Evolutionary conservation across 1,139 yeast genomes (phyloP), one percentile per base, ranked within the genome.

Genomic region (Blastobotrys serpentis): DNA sequence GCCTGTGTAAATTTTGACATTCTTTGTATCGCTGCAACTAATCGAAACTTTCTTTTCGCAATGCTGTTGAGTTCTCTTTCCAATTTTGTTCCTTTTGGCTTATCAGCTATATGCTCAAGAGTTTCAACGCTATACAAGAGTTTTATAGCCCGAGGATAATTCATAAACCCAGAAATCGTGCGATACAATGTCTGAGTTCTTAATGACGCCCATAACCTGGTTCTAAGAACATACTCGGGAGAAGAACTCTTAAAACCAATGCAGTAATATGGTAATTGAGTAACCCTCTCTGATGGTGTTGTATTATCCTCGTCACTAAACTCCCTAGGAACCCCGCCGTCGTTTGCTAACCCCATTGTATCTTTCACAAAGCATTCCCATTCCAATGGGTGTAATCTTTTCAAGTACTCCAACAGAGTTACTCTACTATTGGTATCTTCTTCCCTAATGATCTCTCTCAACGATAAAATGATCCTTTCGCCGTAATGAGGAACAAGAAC

Each of bases 401-500:
- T 85, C 56, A 87, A 70, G 61, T 87, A 87, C 57, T 87, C 96
- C 26, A 87, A 68, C 11, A 86, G 68, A 0, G 95, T 78, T 2
- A 86, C 72, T 56, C 81, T 82, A 1, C 88, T 78, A 44, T 75
- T 73, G 2, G 69, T 66, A 41, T 78, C 79, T 46, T 76, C 75
- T 52, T 81, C 90, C 47, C 75, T 79, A 42, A 86, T 82, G 1
- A 86, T 77, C 58, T 88, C 96, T 50, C 73, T 76, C 47, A 87
- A 66, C 1, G 79, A 72, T 8, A 86, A 76, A 66, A 92, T 78
- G 62, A 92, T 90, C 84, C 94, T 92, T 77, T 92, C 98, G 55
- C 96, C 82, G 74, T 92, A 92, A 70, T 92, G 98, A 68, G 98
- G 98, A 62, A 95, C 90, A 74, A 92, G 79, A 47, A 92, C 98